Conservation (phyloP, 148 eudicot genomes). For the Bassia scoparia region DNA sequence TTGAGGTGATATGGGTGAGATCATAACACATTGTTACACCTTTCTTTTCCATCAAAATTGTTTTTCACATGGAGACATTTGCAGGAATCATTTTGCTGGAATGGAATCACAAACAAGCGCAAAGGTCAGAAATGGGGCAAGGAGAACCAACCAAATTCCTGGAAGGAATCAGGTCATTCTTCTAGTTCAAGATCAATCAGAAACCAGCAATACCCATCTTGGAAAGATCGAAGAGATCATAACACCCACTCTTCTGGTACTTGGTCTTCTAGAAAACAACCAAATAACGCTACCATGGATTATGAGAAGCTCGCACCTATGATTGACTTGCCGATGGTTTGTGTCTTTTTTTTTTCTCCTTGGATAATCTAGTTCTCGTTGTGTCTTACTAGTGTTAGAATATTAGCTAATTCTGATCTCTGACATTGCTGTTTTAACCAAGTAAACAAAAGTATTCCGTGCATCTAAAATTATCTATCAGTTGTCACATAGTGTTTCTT, state of each 20-base stretch:
- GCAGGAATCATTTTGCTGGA: slow-evolving; percentile 40
- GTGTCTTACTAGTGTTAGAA: not conserved
- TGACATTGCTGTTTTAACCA: not conserved
- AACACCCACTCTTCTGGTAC: slow-evolving; percentile 27
- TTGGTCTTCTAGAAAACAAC: slow-evolving; percentile 26
- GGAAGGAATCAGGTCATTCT: slow-evolving; percentile 18
- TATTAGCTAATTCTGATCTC: slow-evolving; percentile 6
- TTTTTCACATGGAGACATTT: slow-evolving; percentile 3
- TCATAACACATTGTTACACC: no score
- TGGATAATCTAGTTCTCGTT: not conserved
- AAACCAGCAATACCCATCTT: slow-evolving; percentile 29
- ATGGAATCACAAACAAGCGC: slow-evolving; percentile 56
- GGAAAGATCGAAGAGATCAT: slow-evolving; percentile 34
- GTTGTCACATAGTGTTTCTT: not conserved
- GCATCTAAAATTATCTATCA: not conserved
- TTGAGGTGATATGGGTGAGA: not conserved
- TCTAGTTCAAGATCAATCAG: slow-evolving; percentile 12
- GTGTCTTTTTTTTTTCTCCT: slow-evolving; percentile 9
- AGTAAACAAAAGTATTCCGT: not conserved
- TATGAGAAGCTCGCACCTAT: slow-evolving; percentile 73
- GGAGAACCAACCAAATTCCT: slow-evolving; percentile 35
- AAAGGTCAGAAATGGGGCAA: slow-evolving; percentile 66
- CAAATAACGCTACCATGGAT: slow-evolving; percentile 27
- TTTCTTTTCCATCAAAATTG: no score
- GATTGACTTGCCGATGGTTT: slow-evolving; percentile 57